Evolutionary conservation across 2,329 filamentous ascomycete genomes (phyloP).

Genomic region (Paecilomyces formosus): DNA sequence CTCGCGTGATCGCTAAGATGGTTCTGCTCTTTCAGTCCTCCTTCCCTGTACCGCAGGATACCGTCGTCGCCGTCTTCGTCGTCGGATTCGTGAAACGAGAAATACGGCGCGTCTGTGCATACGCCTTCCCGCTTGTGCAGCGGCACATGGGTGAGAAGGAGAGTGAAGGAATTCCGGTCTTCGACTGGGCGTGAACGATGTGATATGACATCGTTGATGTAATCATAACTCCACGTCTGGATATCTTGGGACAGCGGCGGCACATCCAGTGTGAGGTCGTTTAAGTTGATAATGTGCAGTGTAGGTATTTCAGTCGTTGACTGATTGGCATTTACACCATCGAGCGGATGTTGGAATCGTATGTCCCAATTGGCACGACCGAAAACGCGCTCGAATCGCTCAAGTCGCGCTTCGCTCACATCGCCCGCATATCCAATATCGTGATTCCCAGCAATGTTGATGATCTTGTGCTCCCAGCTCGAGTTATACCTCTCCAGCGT

Average conservation of each 20-base stretch:
- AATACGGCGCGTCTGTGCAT: conserved; percentile 78
- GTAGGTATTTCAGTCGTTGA: conserved; percentile 41
- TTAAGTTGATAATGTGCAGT: conserved; percentile 76
- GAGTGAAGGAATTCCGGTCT: conserved; percentile 61
- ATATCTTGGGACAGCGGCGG: conserved; percentile 62
- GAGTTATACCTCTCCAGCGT: conserved; percentile 38
- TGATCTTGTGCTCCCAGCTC: conserved; percentile 66
- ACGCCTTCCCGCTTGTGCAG: conserved; percentile 74
- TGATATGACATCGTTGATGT: conserved; percentile 53
- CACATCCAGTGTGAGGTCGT: conserved; percentile 88
- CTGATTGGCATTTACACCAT: background rate
- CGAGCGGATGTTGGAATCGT: conserved; percentile 55
- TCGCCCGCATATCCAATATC: conserved; percentile 96
- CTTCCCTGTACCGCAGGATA: conserved; percentile 27
- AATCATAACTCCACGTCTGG: conserved; percentile 69
- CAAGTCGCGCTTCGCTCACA: conserved; percentile 64
- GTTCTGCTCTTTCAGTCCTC: conserved; percentile 74
- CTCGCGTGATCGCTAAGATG: conserved; percentile 69
- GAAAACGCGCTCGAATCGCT: conserved; percentile 76
- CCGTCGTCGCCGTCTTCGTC: conserved; percentile 50
- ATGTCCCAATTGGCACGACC: conserved; percentile 89
- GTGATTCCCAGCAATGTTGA: conserved; percentile 91
- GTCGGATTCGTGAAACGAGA: conserved; percentile 66
- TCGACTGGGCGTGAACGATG: conserved; percentile 54
- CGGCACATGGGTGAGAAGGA: conserved; percentile 88